These are phyloP conservation scores for Allium fistulosum DNA, from an alignment of 106 monocot genomes.

Conservation along the genomic window DNA sequence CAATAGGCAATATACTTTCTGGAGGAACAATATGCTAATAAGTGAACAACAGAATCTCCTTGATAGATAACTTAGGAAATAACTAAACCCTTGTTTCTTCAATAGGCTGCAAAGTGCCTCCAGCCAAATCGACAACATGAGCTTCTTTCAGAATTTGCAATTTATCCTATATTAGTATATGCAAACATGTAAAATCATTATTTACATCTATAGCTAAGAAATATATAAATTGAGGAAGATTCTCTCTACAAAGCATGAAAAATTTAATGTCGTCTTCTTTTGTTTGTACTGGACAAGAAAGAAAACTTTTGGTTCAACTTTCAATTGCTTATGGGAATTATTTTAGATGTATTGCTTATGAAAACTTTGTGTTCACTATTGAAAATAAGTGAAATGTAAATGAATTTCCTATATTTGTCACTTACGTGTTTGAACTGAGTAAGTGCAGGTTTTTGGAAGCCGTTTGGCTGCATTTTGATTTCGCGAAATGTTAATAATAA, in stretches of 20 bases:
- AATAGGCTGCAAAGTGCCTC: conserved; percentile 91
- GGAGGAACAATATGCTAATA: conserved; percentile 93
- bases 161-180: too few species aligned
- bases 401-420: too few species aligned
- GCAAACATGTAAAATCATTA: too few species aligned
- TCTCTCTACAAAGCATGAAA: conserved; percentile 90
- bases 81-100: conserved; percentile 83
- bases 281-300: conserved; percentile 7
- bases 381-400: too few species aligned
- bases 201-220: too few species aligned
- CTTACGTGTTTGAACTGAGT: too few species aligned
- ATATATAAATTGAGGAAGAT: conserved; percentile 91
- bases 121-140: conserved; percentile 74
- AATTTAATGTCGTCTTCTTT: conserved; percentile 75
- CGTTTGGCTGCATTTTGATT: too few species aligned
- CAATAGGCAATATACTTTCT: conserved; percentile 81
- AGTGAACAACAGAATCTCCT: conserved; percentile 67
- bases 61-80: conserved; percentile 45
- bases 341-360: too few species aligned
- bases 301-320: conserved; percentile 41
- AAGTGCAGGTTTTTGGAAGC: too few species aligned
- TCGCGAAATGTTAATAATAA: too few species aligned
- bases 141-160: conserved; percentile 63
- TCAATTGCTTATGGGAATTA: too few species aligned
- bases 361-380: too few species aligned